These are phyloP conservation scores for Tritrichomonas foetus DNA, from an alignment of 208 protist genomes.

Conservation along the genomic window DNA sequence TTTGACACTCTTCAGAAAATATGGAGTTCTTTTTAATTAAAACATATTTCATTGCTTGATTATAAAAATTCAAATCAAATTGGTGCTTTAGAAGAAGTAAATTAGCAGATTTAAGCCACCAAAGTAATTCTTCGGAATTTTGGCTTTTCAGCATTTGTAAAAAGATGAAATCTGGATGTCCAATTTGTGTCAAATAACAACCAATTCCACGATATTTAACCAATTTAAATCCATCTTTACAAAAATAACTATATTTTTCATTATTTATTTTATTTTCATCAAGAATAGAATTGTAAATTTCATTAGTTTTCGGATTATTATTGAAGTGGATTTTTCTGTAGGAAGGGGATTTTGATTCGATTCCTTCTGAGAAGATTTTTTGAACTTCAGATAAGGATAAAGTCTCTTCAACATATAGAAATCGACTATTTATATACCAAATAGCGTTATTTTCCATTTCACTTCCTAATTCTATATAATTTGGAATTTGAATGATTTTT, in stretches of 20 bases:
- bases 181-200: neutral
- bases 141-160: neutral
- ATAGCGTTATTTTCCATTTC: neutral
- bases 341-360: too few species aligned
- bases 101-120: neutral
- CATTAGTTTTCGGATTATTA: too few species aligned
- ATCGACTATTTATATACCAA: neutral
- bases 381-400: neutral
- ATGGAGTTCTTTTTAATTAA: neutral
- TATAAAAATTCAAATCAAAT: neutral
- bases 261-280: too few species aligned
- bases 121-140: neutral
- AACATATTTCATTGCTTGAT: neutral
- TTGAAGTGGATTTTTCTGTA: too few species aligned
- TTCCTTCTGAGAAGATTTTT: neutral
- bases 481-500: too few species aligned
- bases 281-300: too few species aligned
- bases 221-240: neutral
- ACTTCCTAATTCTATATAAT: neutral
- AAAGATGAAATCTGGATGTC: neutral
- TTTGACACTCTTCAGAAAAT: neutral
- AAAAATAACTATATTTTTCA: too few species aligned
- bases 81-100: neutral
- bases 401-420: neutral
- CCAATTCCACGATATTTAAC: neutral